Percentiles rank a stretch among this genome's conserved stretches.
These are phyloP conservation scores for Pseudocercospora pini-densiflorae DNA, from an alignment of 2,329 filamentous ascomycete species.

Conservation along the genomic window DNA sequence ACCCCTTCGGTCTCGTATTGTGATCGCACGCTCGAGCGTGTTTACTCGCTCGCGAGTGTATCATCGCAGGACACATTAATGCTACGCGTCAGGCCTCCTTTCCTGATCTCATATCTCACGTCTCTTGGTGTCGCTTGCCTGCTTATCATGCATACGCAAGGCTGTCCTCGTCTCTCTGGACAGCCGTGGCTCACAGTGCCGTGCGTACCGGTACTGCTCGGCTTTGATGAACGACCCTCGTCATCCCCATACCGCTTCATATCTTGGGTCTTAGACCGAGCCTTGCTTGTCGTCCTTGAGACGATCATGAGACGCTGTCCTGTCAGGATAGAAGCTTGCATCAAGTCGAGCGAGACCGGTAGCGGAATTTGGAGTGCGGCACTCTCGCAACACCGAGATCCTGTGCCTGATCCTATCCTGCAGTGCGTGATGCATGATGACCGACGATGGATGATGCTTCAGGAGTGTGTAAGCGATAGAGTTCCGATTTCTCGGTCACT, in stretches of 20 bases:
- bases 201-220: not conserved
- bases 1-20: no score
- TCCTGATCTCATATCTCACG: not conserved
- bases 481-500: not conserved
- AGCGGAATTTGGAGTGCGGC: not conserved
- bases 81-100: not conserved
- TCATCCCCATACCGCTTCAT: not conserved
- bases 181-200: not conserved
- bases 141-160: not conserved
- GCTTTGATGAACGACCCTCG: not conserved
- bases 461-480: slow-evolving; percentile 3
- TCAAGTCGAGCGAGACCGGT: no score
- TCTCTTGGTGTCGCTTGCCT: not conserved
- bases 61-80: no score
- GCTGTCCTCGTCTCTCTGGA: not conserved
- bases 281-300: not conserved
- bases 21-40: not conserved
- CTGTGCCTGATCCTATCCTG: not conserved
- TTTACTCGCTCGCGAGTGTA: no score
- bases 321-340: no score
- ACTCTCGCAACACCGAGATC: not conserved
- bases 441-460: not conserved
- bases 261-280: not conserved
- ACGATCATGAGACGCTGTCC: not conserved
- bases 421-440: not conserved